Evolutionary conservation across 495 filamentous ascomycete genomes (phyloP), one percentile per base, ranked within the genome.

Genomic region (Penicillium verhagenii): DNA sequence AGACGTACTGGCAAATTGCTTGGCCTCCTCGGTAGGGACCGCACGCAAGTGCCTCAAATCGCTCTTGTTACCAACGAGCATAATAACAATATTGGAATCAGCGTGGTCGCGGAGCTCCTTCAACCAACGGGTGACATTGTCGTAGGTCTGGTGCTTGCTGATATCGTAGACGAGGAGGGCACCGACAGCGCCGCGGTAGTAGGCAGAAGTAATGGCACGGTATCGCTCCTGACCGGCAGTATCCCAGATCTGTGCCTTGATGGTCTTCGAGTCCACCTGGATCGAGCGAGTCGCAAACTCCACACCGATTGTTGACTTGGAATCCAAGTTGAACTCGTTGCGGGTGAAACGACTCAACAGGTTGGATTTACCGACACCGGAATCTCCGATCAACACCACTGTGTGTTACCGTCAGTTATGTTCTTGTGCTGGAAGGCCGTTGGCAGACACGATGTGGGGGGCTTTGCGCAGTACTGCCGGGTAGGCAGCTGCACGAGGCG

Each of bases 161-260:
- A 99, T 97, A 73, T 99, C 95, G 79, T 97, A 99, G 67, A 99
- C 95, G 52, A 99, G 86, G 38, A 99, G 86, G 54, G 95, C 95
- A 57, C 95, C 95, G 45, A 97, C 95, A 25, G 95, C 95, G 61
- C 95, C 95, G 60, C 95, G 86, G 74, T 97, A 99, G 79, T 99
- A 99, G 49, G 95, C 94, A 49, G 92, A 96, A 56, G 95, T 99
- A 71, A 99, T 97, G 71, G 95, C 94, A 68, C 95, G 90, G 77
- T 97, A 99, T 66, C 95, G 86, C 77, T 99, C 95, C 78, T 99
- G 95, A 65, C 95, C 95, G 49, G 95, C 95, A 51, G 95, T 99
- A 80, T 99, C 95, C 95, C 95, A 99, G 70, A 99, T 99, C 81
- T 99, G 94, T 65, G 94, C 94, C 82, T 99, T 99, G 87, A 99